Base-by-base conservation (phyloP, 495 filamentous ascomycete species). In the Neurospora tetrasperma region DNA sequence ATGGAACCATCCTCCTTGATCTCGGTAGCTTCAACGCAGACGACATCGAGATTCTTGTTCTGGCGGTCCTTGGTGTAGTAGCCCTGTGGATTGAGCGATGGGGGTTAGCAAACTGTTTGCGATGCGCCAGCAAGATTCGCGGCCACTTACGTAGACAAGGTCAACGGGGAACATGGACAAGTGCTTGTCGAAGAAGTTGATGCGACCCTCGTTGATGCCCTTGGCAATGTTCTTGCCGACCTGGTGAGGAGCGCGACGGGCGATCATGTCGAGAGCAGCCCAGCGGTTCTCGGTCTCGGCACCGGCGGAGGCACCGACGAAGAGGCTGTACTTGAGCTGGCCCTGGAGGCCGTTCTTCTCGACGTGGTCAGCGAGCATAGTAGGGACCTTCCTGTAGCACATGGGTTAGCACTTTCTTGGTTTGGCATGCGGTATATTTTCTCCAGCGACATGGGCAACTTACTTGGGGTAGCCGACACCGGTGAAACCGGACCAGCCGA, bases 1-100 rank as follows among this genome's bases (percentile, higher is more conserved):
- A 97, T 95, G 70, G 92, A 93, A 66, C 94, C 94, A 80, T 94
- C 91, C 78, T 95, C 93, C n/a, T 93, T 96, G 79, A 97, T 96
- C 73, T 92, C 93, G 42, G 89, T 90, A 6, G 94, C 94, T 80
- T 97, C 94, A 31, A 97, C 91, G 38, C 96, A 90, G 1, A 91
- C 92, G 0, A 95, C 92, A 76, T 97, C 94, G 12, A 97, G 83
- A 5, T 7, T 7, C 72, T 87, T 90, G 76, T 91, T 91, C 2
- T 89, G 87, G 79, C 89, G 90, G 80, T 96, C 86, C 82, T 90
- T 88, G 10, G 92, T 94, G 80, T 94, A 94, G 82, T 88, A 97
- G 71, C 94, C 91, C 73, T 79, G 54, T 38, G 12, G 1, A 31
- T 31, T 31, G 27, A 31, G 54, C 14, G 27, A 66, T 27, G 0